Percentiles rank a stretch among this genome's conserved stretches.
Conservation (phyloP, 495 filamentous ascomycete genomes). For the Ascobolus immersus region DNA sequence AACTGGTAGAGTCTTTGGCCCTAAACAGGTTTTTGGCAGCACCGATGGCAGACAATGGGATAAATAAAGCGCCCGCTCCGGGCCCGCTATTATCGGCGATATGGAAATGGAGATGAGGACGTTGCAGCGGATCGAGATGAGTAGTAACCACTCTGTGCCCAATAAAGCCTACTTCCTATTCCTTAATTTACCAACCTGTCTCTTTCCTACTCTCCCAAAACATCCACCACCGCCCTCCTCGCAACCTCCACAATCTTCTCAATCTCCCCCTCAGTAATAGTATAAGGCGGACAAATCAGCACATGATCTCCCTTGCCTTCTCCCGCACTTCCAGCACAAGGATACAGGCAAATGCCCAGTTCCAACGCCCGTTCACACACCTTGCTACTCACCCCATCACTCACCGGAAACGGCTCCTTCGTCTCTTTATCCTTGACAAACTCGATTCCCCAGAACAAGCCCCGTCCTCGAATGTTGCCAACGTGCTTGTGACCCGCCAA, state of each 20-base stretch:
- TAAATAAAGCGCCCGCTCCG: no score
- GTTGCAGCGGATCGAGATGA: no score
- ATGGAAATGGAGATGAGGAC: no score
- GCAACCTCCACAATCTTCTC: constrained; percentile 29
- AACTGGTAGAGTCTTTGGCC: no score
- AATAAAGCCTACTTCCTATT: no score
- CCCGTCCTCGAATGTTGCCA: constrained; percentile 37
- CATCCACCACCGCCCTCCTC: constrained; percentile 2
- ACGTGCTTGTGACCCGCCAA: constrained; percentile 29
- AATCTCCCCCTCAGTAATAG: constrained; percentile 33
- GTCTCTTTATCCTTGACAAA: constrained; percentile 27
- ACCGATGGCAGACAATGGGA: no score
- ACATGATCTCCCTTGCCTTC: constrained; percentile 48
- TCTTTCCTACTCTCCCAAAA: constrained; percentile 3
- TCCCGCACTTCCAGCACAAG: constrained; percentile 39
- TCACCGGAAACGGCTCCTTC: constrained; percentile 24
- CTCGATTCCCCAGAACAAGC: constrained; percentile 38
- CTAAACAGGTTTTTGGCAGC: no score
- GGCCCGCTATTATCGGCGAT: no score
- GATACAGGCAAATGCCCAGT: constrained; percentile 39
- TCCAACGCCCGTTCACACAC: constrained; percentile 30
- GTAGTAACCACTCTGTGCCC: no score
- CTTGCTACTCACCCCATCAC: constrained; percentile 19
- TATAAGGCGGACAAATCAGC: constrained; percentile 52
- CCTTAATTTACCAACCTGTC: no score